Percentiles rank a stretch among this genome's conserved stretches.
These are phyloP conservation scores for Clonostachys rhizophaga DNA, from an alignment of 2,329 filamentous ascomycete species.

Conservation along the genomic window DNA sequence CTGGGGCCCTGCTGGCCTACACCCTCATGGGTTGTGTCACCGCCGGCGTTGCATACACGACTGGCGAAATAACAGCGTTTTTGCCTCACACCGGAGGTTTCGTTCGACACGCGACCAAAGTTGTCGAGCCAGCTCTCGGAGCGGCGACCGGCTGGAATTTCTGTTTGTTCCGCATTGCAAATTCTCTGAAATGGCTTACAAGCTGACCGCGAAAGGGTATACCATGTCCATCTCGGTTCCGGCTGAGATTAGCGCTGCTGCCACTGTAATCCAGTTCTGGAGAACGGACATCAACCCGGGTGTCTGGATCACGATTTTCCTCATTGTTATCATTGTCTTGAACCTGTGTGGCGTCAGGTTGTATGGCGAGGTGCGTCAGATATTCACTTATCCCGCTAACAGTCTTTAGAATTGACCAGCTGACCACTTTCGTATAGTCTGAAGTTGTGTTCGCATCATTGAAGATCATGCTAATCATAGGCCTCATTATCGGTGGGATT, in stretches of 20 bases:
- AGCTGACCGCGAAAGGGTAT: constrained; percentile 69
- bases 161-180: constrained; percentile 18
- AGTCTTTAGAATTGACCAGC: constrained; percentile 22
- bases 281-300: constrained; percentile 57
- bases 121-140: constrained; percentile 89
- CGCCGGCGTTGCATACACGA: constrained; percentile 85
- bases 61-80: constrained; percentile 86
- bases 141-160: constrained; percentile 95
- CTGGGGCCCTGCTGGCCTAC: constrained; percentile 74
- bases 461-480: neutral
- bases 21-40: constrained; percentile 78
- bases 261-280: constrained; percentile 83
- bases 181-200: too few species aligned
- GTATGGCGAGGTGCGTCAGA: constrained; percentile 70
- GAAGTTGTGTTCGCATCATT: too few species aligned
- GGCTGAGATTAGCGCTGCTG: constrained; percentile 81
- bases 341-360: constrained; percentile 86
- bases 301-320: constrained; percentile 80
- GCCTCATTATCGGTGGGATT: constrained; percentile 61
- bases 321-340: constrained; percentile 70
- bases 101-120: constrained; percentile 87
- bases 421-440: too few species aligned
- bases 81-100: constrained; percentile 93
- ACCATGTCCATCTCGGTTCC: constrained; percentile 58
- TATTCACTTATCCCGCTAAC: constrained; percentile 81